A percentile compares a stretch with the other conserved stretches of the same genome.
These are phyloP conservation scores for Neoboletus subvelutipes DNA, from an alignment of 768 basidiomycete species.

Conservation along the genomic window DNA sequence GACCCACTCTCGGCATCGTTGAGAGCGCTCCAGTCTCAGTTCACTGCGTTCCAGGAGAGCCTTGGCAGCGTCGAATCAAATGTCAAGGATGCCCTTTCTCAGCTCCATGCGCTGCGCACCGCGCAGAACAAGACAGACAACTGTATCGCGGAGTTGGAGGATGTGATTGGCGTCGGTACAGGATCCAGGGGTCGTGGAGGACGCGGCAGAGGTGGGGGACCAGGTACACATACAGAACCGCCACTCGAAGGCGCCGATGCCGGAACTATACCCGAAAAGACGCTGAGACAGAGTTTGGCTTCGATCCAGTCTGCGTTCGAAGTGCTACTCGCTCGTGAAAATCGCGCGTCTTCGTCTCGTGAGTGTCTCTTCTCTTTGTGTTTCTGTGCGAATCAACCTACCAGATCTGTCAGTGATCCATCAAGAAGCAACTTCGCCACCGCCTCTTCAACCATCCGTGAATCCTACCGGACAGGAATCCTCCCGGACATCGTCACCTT, in stretches of 20 bases:
- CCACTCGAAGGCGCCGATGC: neutral
- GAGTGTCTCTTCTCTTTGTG: conserved; percentile 2
- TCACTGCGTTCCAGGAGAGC: conserved; percentile 11
- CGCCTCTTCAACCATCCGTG: neutral
- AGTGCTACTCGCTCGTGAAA: conserved; percentile 16
- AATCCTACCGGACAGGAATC: neutral
- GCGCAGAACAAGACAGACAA: conserved; percentile 12
- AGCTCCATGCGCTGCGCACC: conserved; percentile 16
- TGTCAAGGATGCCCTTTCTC: conserved; percentile 15
- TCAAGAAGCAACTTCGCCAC: neutral
- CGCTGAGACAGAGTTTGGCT: conserved; percentile 15
- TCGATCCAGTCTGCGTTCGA: conserved; percentile 23
- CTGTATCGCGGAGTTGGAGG: conserved; percentile 13
- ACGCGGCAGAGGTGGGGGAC: neutral
- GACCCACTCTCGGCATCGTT: conserved; percentile 1
- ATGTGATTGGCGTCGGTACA: conserved; percentile 10
- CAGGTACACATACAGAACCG: neutral
- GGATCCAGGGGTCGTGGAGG: neutral
- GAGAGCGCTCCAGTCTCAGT: conserved; percentile 14
- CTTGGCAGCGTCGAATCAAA: conserved; percentile 10
- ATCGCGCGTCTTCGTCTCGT: conserved; percentile 4
- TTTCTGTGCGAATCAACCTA: neutral
- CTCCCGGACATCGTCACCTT: neutral
- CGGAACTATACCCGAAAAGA: neutral
- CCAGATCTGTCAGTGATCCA: neutral